Evolutionary conservation across 2,329 filamentous ascomycete genomes (phyloP).

Genomic region (Sclerotinia borealis): DNA sequence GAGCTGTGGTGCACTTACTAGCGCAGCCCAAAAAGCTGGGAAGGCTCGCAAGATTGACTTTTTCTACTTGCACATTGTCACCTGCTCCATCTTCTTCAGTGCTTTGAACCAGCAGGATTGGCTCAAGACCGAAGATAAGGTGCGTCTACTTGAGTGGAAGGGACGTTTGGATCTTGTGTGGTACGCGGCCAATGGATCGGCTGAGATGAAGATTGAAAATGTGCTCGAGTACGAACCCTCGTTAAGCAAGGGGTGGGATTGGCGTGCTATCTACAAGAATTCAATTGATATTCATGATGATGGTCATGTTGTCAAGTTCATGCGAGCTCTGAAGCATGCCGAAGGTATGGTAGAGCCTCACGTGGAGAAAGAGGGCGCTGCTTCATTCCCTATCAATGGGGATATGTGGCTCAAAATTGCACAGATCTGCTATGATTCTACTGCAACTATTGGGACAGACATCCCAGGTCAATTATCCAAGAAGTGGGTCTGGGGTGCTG

Average conservation of each 20-base stretch:
- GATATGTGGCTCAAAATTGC: not conserved
- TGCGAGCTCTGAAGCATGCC: constrained; percentile 61
- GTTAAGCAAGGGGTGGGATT: constrained; percentile 21
- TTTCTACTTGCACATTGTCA: constrained; percentile 55
- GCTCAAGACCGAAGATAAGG: constrained; percentile 53
- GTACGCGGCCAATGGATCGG: constrained; percentile 63
- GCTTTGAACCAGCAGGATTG: constrained; percentile 56
- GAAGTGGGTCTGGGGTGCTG: not conserved
- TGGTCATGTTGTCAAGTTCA: constrained; percentile 71
- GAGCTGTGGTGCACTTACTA: constrained; percentile 42
- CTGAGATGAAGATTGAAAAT: constrained; percentile 51
- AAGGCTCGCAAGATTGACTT: constrained; percentile 73
- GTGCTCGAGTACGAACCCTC: constrained; percentile 52
- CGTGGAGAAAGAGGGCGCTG: not conserved
- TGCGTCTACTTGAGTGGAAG: constrained; percentile 73
- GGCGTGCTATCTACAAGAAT: not conserved
- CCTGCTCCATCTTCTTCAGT: constrained; percentile 62
- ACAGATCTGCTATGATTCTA: not conserved
- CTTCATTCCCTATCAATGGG: not conserved
- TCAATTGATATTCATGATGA: constrained; percentile 49
- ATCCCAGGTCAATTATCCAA: not conserved
- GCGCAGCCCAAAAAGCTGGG: constrained; percentile 48
- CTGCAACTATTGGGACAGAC: not conserved
- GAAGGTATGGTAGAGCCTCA: constrained; percentile 37
- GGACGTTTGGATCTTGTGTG: constrained; percentile 64